Base-by-base conservation (phyloP, 768 basidiomycete species). In the Termitomyces sp. region DNA sequence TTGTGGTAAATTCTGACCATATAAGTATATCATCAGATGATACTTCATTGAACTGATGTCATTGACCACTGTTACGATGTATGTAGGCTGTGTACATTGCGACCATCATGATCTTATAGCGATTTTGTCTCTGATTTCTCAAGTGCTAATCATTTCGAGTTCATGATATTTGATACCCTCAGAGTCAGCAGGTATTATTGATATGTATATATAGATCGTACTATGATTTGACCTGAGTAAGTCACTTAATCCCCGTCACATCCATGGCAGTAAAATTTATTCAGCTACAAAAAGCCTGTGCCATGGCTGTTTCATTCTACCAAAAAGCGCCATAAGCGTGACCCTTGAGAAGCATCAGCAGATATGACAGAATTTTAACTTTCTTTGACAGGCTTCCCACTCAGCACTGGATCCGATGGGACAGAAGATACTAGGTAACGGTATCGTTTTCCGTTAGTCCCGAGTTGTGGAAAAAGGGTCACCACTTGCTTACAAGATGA, bases 1-100 rank as follows among this genome's bases (percentile, higher is more conserved):
- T 83, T 63, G 78, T 93, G 54, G 87, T 88, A 24, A 92, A 93
- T 70, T 89, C 91, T 18, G 86, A 88, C 65, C 66, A 73, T 55
- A 65, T 71, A 49, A 62, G 58, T 2, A 60, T 46, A 34, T 61
- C 65, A 47, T 68, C 67, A 36, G 59, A 56, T 16, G 63, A 65
- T 20, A 36, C 49, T 27, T 51, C 22, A 27, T 11, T 67, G 57
- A 57, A 49, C 12, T 46, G 53, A 55, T 54, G 45, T 50, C 54
- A 42, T 45, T n/a, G 33, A 48, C 27, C 6, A 54, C 27, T 57
- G 2, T 60, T 50, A 27, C 54, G 42, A 50, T 49, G 41, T n/a
- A 9, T 20, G 39, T 7, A n/a, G 41, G 41, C 49, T 30, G 50
- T 34, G 52, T 49, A 46, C 33, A 56, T n/a, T 50, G 56, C 42